Evolutionary conservation across 768 basidiomycete species (phyloP).

Genomic region (Psilocybe subaeruginosa): DNA sequence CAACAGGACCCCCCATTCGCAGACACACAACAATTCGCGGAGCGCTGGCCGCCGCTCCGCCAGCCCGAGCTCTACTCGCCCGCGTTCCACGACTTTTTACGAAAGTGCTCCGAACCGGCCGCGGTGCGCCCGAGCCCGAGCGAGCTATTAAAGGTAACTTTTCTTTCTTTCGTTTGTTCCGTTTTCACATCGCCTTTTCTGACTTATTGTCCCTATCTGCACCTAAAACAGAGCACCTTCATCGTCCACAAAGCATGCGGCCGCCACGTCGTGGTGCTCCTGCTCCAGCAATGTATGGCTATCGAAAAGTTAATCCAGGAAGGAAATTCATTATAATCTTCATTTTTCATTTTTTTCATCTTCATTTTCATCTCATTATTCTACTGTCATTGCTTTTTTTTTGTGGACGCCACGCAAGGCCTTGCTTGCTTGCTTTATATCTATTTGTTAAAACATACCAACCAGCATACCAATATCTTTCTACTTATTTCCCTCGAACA

Average conservation of each 20-base stretch:
- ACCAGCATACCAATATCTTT: neutral
- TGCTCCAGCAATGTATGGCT: constrained; percentile 67
- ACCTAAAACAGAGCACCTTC: constrained; percentile 52
- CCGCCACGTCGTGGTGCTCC: constrained; percentile 64
- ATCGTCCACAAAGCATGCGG: constrained; percentile 67
- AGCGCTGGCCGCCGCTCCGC: constrained; percentile 67
- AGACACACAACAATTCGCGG: constrained; percentile 54
- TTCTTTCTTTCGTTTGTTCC: neutral
- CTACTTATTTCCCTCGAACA: constrained; percentile 4
- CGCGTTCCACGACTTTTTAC: constrained; percentile 74
- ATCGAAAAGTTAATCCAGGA: constrained; percentile 55
- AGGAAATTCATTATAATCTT: constrained; percentile 8
- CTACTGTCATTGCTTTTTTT: neutral
- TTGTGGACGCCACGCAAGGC: neutral
- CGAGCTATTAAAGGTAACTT: constrained; percentile 61
- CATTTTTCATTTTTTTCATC: neutral
- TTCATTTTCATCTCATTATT: neutral
- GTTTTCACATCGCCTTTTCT: no score
- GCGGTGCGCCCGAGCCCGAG: constrained; percentile 55
- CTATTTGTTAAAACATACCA: neutral
- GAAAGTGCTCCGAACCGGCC: constrained; percentile 64
- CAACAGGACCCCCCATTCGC: constrained; percentile 77
- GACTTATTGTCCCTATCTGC: no score
- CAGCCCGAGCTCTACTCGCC: constrained; percentile 66
- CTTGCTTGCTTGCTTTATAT: no score